Percentiles rank a stretch among this genome's conserved stretches.
These are phyloP conservation scores for Exophiala bonariae DNA, from an alignment of 2,329 filamentous ascomycete genomes.

Conservation along the genomic window DNA sequence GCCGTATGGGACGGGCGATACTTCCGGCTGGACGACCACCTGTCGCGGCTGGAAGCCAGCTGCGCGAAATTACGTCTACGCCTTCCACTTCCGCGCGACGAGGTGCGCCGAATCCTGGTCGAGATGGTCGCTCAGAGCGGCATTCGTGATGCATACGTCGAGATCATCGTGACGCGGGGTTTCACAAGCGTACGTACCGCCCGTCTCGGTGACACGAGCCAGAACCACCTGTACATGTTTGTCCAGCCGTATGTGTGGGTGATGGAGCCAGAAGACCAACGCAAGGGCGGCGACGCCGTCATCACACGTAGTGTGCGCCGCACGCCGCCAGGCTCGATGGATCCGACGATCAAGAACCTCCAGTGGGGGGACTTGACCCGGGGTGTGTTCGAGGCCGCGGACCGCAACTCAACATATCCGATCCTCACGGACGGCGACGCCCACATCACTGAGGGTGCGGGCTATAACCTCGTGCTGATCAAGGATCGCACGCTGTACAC, in stretches of 20 bases:
- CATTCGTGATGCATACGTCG: slow-evolving; percentile 52
- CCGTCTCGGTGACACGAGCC: slow-evolving; percentile 35
- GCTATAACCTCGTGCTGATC: slow-evolving; percentile 50
- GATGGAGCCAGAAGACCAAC: slow-evolving; percentile 48
- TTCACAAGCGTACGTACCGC: slow-evolving; percentile 43
- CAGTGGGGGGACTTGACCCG: slow-evolving; percentile 53
- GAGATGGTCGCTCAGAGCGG: slow-evolving; percentile 50
- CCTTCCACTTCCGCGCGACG: slow-evolving; percentile 42
- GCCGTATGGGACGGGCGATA: slow-evolving; percentile 54
- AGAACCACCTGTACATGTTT: slow-evolving; percentile 49
- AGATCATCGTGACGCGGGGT: slow-evolving; percentile 53
- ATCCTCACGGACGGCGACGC: slow-evolving; percentile 53
- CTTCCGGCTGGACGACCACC: slow-evolving; percentile 54
- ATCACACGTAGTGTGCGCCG: slow-evolving; percentile 48
- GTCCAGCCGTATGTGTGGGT: slow-evolving; percentile 52
- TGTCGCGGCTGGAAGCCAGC: slow-evolving; percentile 45
- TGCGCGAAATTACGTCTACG: slow-evolving; percentile 48
- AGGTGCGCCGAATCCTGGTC: slow-evolving; percentile 41
- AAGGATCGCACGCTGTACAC: slow-evolving; percentile 49
- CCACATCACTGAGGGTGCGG: slow-evolving; percentile 53
- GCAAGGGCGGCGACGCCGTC: slow-evolving; percentile 42
- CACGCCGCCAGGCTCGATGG: slow-evolving; percentile 47
- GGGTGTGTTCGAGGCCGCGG: slow-evolving; percentile 47
- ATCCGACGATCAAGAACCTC: slow-evolving; percentile 55
- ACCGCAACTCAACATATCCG: slow-evolving; percentile 49